Conservation (phyloP, 2,329 filamentous ascomycete species). For the Diaporthe sp. region DNA sequence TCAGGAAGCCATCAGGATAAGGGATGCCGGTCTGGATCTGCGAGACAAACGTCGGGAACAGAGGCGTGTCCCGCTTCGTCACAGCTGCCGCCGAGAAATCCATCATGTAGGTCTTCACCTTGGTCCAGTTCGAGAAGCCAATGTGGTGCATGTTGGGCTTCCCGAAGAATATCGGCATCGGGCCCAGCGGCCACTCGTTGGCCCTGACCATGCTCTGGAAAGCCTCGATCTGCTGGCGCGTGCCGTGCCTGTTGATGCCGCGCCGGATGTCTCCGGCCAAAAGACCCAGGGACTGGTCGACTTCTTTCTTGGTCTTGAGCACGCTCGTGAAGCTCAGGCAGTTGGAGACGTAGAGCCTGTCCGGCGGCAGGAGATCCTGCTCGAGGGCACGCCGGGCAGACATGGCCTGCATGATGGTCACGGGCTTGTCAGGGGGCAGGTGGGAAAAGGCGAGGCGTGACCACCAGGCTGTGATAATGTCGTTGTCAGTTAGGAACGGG, state of each 20-base stretch:
- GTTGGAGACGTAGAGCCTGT: constrained; percentile 49
- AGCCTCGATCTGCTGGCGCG: constrained; percentile 52
- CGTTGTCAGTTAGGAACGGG: constrained; percentile 54
- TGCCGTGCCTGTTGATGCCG: constrained; percentile 50
- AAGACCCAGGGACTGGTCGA: constrained; percentile 48
- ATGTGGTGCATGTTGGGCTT: constrained; percentile 49
- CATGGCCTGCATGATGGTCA: constrained; percentile 43
- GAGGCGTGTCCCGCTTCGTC: not conserved
- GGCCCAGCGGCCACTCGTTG: constrained; percentile 44
- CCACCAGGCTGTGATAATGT: constrained; percentile 56
- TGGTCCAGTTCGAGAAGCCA: constrained; percentile 51
- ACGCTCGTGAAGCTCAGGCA: constrained; percentile 46
- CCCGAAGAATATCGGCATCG: constrained; percentile 46
- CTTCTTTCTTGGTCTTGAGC: constrained; percentile 39
- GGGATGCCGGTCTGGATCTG: constrained; percentile 44
- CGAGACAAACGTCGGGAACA: constrained; percentile 46
- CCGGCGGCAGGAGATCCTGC: constrained; percentile 44
- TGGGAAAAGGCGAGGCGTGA: constrained; percentile 48
- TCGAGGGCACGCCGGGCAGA: constrained; percentile 44
- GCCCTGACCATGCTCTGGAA: constrained; percentile 48
- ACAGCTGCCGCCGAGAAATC: constrained; percentile 48
- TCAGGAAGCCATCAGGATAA: constrained; percentile 47
- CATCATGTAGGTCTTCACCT: constrained; percentile 46
- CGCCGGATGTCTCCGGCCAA: constrained; percentile 47
- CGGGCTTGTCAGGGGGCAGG: constrained; percentile 43